Conservation (phyloP, 345 rosid species). For the Passiflora organensis region DNA sequence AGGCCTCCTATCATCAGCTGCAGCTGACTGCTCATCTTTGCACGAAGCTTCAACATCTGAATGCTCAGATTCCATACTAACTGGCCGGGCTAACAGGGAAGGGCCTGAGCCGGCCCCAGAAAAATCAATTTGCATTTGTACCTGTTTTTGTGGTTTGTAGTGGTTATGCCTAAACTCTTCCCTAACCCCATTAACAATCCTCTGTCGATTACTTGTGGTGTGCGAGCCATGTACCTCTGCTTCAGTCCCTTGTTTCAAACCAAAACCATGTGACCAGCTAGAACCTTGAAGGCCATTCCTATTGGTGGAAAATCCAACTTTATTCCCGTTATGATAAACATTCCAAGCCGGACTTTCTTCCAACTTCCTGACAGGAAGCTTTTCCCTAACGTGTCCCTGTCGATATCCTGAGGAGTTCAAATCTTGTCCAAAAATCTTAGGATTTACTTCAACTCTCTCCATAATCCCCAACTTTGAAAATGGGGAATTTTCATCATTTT, state of each 20-base stretch:
- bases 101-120: conserved; percentile 62
- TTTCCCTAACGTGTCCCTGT: conserved; percentile 63
- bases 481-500: conserved; percentile 39
- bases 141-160: conserved; percentile 47
- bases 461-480: conserved; percentile 33
- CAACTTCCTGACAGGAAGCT: conserved; percentile 77
- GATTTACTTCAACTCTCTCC: conserved; percentile 45
- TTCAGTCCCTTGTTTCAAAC: conserved; percentile 38
- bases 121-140: conserved; percentile 72
- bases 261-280: conserved; percentile 49
- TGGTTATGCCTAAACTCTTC: conserved; percentile 44
- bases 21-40: conserved; percentile 41
- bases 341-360: conserved; percentile 65
- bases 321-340: conserved; percentile 40
- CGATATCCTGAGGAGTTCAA: conserved; percentile 31
- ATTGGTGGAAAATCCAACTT: conserved; percentile 34
- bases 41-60: conserved; percentile 77
- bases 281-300: conserved; percentile 46
- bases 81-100: conserved; percentile 36
- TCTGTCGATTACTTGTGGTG: conserved; percentile 38
- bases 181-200: conserved; percentile 37
- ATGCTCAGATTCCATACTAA: conserved; percentile 49
- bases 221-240: conserved; percentile 44
- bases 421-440: conserved; percentile 80
- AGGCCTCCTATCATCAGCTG: conserved; percentile 64